phyloP scores from a whole-genome alignment of 2,329 filamentous ascomycete genomes.

The Colletotrichum chrysophilum region DNA sequence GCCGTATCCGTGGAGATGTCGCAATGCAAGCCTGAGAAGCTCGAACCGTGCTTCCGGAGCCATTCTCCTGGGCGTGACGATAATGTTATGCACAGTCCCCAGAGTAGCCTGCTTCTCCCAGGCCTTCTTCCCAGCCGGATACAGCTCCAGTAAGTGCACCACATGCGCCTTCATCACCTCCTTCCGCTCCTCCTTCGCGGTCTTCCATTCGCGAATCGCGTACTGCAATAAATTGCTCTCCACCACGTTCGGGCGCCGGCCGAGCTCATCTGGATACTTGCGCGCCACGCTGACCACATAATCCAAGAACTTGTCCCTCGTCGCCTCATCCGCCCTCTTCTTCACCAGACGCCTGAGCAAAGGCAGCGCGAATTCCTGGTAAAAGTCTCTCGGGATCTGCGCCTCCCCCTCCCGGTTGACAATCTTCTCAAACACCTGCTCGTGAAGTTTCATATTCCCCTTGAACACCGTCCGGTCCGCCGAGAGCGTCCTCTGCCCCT shows the following conservation, averaged over 20 bases:
- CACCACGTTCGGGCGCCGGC: neutral
- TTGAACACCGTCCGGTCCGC: neutral
- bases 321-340: constrained; percentile 6
- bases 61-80: neutral
- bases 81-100: neutral
- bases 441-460: neutral
- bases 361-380: constrained; percentile 24
- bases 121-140: neutral
- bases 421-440: neutral
- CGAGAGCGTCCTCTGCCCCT: neutral
- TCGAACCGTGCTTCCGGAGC: neutral
- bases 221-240: neutral
- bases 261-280: neutral
- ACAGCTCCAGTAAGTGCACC: neutral
- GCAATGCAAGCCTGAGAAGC: neutral
- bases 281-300: constrained; percentile 1
- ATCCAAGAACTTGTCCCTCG: constrained; percentile 18
- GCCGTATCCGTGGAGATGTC: neutral
- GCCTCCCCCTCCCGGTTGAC: neutral
- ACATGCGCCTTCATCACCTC: neutral
- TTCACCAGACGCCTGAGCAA: constrained; percentile 25
- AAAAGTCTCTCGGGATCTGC: constrained; percentile 23
- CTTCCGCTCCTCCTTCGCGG: neutral
- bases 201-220: neutral
- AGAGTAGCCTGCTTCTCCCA: neutral